Percentiles rank a stretch among this genome's conserved stretches.
Evolutionary conservation across 176 grass and related monocot genomes (phyloP).

Genomic region (Oryza punctata): DNA sequence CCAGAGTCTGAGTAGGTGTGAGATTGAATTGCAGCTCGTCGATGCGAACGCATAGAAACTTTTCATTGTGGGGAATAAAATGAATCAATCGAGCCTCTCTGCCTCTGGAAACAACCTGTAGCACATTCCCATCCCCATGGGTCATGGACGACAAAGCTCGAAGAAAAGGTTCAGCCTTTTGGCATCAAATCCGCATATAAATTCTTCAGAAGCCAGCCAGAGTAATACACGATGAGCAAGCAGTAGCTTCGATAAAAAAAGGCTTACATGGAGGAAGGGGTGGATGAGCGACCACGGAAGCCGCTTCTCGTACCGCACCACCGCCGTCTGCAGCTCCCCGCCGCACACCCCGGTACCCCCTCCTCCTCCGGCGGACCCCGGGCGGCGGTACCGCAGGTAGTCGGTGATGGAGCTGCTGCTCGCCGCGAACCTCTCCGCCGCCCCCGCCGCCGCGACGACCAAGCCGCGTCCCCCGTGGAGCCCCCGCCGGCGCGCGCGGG

Average conservation of each 20-base stretch:
- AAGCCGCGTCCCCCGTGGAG: background rate
- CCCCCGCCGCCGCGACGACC: background rate
- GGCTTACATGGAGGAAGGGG: conserved; percentile 61
- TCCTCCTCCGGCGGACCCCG: background rate
- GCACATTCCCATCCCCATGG: too few species aligned
- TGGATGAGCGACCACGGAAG: conserved; percentile 67
- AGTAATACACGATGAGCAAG: too few species aligned
- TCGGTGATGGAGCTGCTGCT: conserved; percentile 55
- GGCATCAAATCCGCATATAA: too few species aligned
- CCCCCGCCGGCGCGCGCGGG: background rate
- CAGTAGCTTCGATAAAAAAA: background rate
- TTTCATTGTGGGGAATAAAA: too few species aligned
- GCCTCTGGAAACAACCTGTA: too few species aligned
- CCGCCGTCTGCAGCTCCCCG: conserved; percentile 78
- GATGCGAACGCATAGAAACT: too few species aligned
- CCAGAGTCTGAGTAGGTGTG: too few species aligned
- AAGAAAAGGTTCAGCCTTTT: too few species aligned
- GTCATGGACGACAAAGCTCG: too few species aligned
- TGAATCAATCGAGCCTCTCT: too few species aligned
- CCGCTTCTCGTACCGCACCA: conserved; percentile 75
- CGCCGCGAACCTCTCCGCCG: conserved; percentile 37
- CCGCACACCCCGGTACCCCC: background rate
- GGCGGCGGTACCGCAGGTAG: conserved; percentile 70
- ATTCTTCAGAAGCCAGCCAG: too few species aligned
- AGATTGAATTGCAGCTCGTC: too few species aligned